phyloP scores from a whole-genome alignment of 1,139 yeast species.

The Pichia sp. region DNA sequence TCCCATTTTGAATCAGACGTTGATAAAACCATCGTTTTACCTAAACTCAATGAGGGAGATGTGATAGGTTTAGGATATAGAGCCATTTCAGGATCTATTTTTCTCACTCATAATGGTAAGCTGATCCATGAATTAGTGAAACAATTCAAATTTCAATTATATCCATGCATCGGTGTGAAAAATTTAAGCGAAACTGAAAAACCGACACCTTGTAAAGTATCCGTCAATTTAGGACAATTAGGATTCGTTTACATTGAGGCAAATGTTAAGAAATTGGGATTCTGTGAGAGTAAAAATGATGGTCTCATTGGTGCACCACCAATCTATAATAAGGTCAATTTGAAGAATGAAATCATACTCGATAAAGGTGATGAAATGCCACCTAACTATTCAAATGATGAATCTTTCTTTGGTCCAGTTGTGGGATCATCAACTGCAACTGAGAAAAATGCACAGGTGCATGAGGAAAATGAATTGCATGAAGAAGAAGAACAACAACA shows the following conservation, averaged over 20 bases:
- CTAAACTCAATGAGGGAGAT: conserved; percentile 75
- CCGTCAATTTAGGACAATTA: conserved; percentile 81
- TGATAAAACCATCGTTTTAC: conserved; percentile 45
- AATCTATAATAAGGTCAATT: conserved; percentile 40
- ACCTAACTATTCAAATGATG: conserved; percentile 57
- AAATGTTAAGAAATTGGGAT: conserved; percentile 87
- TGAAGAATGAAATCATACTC: conserved; percentile 41
- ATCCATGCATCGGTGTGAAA: conserved; percentile 85
- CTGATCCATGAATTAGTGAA: conserved; percentile 77
- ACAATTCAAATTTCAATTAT: conserved; percentile 72
- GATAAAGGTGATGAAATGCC: conserved; percentile 73
- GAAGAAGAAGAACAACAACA: conserved; percentile 2
- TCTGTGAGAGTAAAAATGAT: conserved; percentile 61
- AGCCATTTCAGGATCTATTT: conserved; percentile 71
- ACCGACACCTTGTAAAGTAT: conserved; percentile 69
- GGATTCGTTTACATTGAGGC: conserved; percentile 97
- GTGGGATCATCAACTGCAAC: conserved; percentile 3
- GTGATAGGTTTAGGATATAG: conserved; percentile 90
- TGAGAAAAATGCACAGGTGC: too few relatives aligned
- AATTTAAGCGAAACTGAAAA: neutral
- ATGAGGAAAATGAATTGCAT: conserved; percentile 1
- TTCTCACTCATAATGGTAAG: conserved; percentile 87
- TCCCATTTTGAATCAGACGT: neutral
- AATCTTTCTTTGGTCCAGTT: conserved; percentile 53
- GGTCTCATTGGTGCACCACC: conserved; percentile 77